Percentiles rank a stretch among this genome's conserved stretches.
These are phyloP conservation scores for Apiospora hydei DNA, from an alignment of 2,329 filamentous ascomycete genomes.

Conservation along the genomic window DNA sequence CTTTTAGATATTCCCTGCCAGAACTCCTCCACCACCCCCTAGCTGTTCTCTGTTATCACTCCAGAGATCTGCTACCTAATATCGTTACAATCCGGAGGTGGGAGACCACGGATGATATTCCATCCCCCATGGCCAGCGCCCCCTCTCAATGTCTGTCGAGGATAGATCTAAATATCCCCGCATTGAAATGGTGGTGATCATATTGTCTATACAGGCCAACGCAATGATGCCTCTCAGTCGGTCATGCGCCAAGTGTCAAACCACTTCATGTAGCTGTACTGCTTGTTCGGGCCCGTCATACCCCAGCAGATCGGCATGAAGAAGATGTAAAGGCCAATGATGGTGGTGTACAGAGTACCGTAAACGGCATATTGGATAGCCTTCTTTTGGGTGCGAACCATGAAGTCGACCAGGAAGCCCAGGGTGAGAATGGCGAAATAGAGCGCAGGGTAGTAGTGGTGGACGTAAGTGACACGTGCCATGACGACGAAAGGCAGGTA, in stretches of 20 bases:
- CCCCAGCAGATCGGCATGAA: slow-evolving; percentile 97
- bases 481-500: slow-evolving; percentile 96
- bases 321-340: slow-evolving; percentile 84
- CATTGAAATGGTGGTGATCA: not conserved
- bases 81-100: slow-evolving; percentile 8
- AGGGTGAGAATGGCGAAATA: slow-evolving; percentile 94
- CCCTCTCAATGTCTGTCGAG: not conserved
- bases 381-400: slow-evolving; percentile 71
- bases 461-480: slow-evolving; percentile 98
- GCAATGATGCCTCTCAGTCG: slow-evolving; percentile 54
- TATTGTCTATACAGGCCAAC: not conserved
- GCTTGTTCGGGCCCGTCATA: slow-evolving; percentile 83
- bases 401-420: slow-evolving; percentile 89
- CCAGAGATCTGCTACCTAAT: slow-evolving; percentile 13
- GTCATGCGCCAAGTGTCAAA: slow-evolving; percentile 85
- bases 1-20: slow-evolving; percentile 8
- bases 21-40: slow-evolving; percentile 3
- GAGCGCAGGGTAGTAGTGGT: slow-evolving; percentile 98
- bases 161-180: not conserved
- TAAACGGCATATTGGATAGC: slow-evolving; percentile 74
- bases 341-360: slow-evolving; percentile 72
- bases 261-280: slow-evolving; percentile 96
- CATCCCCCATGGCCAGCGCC: not conserved
- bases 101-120: not conserved
- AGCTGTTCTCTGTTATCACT: slow-evolving; percentile 11